phyloP scores from a whole-genome alignment of 2,329 filamentous ascomycete genomes.

The Tolypocladium paradoxum region DNA sequence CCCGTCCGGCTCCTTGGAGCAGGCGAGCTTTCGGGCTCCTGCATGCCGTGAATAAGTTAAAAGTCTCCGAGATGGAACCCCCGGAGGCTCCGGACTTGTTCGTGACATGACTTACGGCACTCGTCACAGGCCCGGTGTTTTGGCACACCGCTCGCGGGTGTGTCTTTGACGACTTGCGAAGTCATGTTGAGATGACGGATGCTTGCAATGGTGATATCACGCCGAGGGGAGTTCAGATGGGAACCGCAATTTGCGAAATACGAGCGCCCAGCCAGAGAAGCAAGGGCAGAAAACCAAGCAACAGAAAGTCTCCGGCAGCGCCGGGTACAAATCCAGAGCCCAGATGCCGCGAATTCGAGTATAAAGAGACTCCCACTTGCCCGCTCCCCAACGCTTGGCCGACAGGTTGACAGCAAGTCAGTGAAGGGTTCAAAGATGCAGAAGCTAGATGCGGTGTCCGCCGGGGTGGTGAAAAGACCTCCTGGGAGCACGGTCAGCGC shows the following conservation, averaged over 20 bases:
- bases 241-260: not conserved
- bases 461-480: not conserved
- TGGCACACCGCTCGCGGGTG: slow-evolving; percentile 13
- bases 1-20: slow-evolving; percentile 49
- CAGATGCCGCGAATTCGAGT: not conserved
- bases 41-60: slow-evolving; percentile 8
- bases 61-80: slow-evolving; percentile 14
- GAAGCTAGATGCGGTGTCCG: not conserved
- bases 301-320: not conserved
- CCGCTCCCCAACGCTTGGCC: not conserved
- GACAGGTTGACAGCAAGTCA: not conserved
- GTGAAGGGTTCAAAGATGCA: not conserved
- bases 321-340: too few species aligned
- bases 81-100: not conserved
- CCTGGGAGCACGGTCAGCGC: not conserved
- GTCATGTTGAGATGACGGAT: slow-evolving; percentile 10
- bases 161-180: slow-evolving; percentile 5
- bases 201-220: not conserved
- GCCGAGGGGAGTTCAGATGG: not conserved
- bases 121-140: slow-evolving; percentile 57
- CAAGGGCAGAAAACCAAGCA: not conserved
- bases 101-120: slow-evolving; percentile 40
- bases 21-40: slow-evolving; percentile 55
- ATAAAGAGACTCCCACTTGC: too few species aligned
- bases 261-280: not conserved